A percentile compares a stretch with the other conserved stretches of the same genome.
phyloP scores from a whole-genome alignment of 371 early-diverging fungal species.

The Mortierella sp. region DNA sequence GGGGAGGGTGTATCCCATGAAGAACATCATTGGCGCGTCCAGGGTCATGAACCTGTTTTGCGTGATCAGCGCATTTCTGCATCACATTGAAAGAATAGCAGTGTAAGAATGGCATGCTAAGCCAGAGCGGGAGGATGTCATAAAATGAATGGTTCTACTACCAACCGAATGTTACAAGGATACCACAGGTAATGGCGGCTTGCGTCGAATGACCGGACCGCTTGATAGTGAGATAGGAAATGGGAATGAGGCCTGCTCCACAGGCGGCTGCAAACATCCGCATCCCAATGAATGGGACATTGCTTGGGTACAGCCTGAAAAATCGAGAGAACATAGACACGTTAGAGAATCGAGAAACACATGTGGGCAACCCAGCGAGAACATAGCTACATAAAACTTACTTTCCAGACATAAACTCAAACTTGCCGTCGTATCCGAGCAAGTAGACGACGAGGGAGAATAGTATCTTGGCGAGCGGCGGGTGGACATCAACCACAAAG shows the following conservation, averaged over 20 bases:
- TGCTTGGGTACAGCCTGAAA: slow-evolving; percentile 26
- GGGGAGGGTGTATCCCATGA: slow-evolving; percentile 88
- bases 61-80: slow-evolving; percentile 86
- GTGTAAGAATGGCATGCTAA: not conserved
- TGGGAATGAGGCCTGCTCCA: slow-evolving; percentile 92
- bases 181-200: slow-evolving; percentile 79
- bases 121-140: not conserved
- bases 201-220: slow-evolving; percentile 79
- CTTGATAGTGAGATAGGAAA: slow-evolving; percentile 92
- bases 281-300: slow-evolving; percentile 60
- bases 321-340: not conserved
- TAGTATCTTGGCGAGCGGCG: slow-evolving; percentile 99
- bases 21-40: slow-evolving; percentile 97
- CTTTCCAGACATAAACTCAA: slow-evolving; percentile 89
- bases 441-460: slow-evolving; percentile 92
- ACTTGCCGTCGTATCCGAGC: slow-evolving; percentile 91
- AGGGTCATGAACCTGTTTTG: slow-evolving; percentile 97
- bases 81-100: not conserved
- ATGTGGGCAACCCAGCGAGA: not conserved
- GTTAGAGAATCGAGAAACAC: not conserved
- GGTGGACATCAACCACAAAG: slow-evolving; percentile 99
- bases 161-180: slow-evolving; percentile 79
- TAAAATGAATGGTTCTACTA: not conserved
- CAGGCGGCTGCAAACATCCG: slow-evolving; percentile 90
- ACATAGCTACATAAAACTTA: not conserved